These are phyloP conservation scores for Schizosaccharomyces japonicus DNA, from an alignment of 805 yeast genomes.

Conservation along the genomic window DNA sequence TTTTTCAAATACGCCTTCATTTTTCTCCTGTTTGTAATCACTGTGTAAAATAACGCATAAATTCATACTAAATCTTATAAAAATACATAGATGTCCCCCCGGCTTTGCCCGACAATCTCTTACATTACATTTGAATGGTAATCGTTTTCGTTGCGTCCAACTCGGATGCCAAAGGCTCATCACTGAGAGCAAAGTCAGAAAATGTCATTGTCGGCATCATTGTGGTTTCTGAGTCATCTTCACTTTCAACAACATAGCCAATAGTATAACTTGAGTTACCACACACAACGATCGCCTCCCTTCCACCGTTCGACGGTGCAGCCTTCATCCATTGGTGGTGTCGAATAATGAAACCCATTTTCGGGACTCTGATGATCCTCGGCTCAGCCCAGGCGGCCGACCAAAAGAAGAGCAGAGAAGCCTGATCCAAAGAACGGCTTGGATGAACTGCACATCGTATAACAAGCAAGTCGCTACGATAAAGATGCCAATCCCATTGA, in stretches of 20 bases:
- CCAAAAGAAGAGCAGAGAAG: neutral
- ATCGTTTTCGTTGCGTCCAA: conserved; percentile 1
- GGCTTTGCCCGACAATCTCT: no score
- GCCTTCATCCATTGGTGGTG: neutral
- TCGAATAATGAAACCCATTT: neutral
- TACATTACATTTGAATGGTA: neutral
- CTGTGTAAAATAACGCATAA: no score
- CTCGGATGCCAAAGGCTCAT: neutral
- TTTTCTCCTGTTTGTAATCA: no score
- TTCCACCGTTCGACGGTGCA: neutral
- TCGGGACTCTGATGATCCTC: neutral
- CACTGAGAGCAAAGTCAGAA: neutral
- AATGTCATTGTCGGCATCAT: no score
- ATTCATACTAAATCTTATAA: no score
- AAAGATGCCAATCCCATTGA: neutral
- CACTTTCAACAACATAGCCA: neutral
- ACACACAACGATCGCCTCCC: neutral
- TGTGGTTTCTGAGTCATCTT: neutral
- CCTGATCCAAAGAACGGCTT: no score
- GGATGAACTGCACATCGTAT: neutral
- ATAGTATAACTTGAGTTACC: neutral
- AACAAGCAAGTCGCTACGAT: neutral
- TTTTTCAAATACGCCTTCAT: no score
- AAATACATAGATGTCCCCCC: no score
- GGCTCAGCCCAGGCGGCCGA: neutral